Base-by-base conservation (phyloP, 2,329 filamentous ascomycete species). In the Hypoxylon sp. region DNA sequence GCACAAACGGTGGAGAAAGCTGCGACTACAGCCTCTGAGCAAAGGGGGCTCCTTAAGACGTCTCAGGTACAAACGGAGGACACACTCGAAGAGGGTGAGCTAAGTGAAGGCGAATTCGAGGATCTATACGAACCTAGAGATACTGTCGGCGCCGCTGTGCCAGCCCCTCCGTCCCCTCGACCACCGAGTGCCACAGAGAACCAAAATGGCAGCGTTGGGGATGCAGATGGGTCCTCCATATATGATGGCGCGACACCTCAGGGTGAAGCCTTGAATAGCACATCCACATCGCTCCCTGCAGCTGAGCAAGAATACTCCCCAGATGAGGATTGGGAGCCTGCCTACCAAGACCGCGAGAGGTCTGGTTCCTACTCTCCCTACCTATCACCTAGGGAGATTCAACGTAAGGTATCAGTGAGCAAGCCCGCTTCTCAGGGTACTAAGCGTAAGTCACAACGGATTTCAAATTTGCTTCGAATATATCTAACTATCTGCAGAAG, bases 61-160 rank as follows among this genome's bases (percentile, higher is more conserved):
- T 53, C 58, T 25, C 60, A 50, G 31, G 31, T 13, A 27, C 60
- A 62, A 49, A 11, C 25, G n/a, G 50, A 65, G 3, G 67, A 65
- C 25, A 46, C 46, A 2, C 71, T 75, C 27, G 92, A 96, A 75
- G 93, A 97, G 74, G 92, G 92, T 14, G 93, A 97, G 78, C 78
- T 96, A 31, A 92, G 89, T 70, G 93, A 95, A 73, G 87, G 85
- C 17, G 89, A 91, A 73, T 84, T 86, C 54, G 86, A 89, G 55
- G 86, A 89, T 72, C 74, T 85, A 2, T 89, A 89, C 68, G 85
- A 88, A 54, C 83, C 85, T 8, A 73, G 72, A 51, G 74, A 73
- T 50, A 33, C 61, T 3, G 25, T 54, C 31, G 58, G 59, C 25
- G 6, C 55, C 13, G 27, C 64, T 6, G 31, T 55, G 13, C 56